Evolutionary conservation across 768 basidiomycete species (phyloP), one percentile per base, ranked within the genome.

Genomic region (Boletus reticulatus): DNA sequence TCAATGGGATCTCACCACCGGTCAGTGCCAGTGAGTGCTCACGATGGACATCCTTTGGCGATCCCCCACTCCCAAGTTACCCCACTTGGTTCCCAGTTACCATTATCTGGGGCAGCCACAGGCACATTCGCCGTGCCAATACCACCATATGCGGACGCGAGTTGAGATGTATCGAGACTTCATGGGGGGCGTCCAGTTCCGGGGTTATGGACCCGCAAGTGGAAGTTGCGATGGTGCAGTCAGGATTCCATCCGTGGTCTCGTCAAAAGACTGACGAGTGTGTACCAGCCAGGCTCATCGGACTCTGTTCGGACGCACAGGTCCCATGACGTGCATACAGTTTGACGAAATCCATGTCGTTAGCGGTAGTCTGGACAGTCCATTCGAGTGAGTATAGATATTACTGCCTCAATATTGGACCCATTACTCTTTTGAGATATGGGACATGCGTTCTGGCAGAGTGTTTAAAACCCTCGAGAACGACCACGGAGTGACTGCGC

Each of bases 11-110:
- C 83, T 98, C 51, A 84, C 83, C 20, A 98, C 97, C 0, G 97
- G 96, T 8, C 97, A 98, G 78, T 99, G 97, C 72, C 97, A 98
- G 78, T 99, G 97, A 72, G 88, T 98, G 44, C 88, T 97, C 78
- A 96, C 96, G 22, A 99, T 99, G 97, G 97, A 99, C 72, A 97
- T 99, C 60, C 84, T 99, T 27, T 99, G 97, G 97, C 96, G 3
- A 96, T 98, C 62, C 93, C 93, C 11, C 96, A 98, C 72, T 86
- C 94, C 4, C 80, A 87, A 39, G 68, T 75, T 24, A 65, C 78
- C 12, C 70, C 71, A 16, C 67, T 80, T 20, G 74, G 77, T 17
- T 69, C 64, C 43, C 70, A 73, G 2, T 55, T 80, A 32, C 71
- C 80, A 10, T 81, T 86, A 63, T 73, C 84, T 27, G 80, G 82